Evolutionary conservation across 768 basidiomycete species (phyloP).

Genomic region (Boletales sp.): DNA sequence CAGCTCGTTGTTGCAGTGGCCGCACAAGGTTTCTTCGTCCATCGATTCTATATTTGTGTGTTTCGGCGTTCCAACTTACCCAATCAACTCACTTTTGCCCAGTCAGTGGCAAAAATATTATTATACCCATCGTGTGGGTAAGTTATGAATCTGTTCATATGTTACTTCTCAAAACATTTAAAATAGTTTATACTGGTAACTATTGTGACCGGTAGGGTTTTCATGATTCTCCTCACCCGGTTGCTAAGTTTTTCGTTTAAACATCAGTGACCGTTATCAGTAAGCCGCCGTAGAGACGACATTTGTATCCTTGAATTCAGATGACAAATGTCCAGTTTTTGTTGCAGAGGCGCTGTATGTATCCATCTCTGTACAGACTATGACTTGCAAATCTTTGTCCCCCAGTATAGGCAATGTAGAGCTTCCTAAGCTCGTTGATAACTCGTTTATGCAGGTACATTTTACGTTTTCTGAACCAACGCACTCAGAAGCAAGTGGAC

Average conservation of each 20-base stretch:
- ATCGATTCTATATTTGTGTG: constrained; percentile 10
- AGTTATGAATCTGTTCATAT: not conserved
- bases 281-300: not conserved
- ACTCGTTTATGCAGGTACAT: not conserved
- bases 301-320: not conserved
- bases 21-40: constrained; percentile 7
- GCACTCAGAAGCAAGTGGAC: not conserved
- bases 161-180: not conserved
- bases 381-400: too few species aligned
- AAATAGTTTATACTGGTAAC: not conserved
- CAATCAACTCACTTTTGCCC: not conserved
- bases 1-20: not conserved
- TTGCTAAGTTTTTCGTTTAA: not conserved
- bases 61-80: not conserved
- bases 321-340: not conserved
- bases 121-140: not conserved
- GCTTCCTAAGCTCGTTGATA: not conserved
- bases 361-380: too few species aligned
- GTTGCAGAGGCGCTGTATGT: not conserved
- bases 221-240: too few species aligned
- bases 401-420: too few species aligned
- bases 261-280: not conserved
- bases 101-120: constrained; percentile 6
- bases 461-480: not conserved
- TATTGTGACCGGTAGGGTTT: not conserved